Conservation (phyloP, 768 basidiomycete species). For the Psilocybe azurescens region DNA sequence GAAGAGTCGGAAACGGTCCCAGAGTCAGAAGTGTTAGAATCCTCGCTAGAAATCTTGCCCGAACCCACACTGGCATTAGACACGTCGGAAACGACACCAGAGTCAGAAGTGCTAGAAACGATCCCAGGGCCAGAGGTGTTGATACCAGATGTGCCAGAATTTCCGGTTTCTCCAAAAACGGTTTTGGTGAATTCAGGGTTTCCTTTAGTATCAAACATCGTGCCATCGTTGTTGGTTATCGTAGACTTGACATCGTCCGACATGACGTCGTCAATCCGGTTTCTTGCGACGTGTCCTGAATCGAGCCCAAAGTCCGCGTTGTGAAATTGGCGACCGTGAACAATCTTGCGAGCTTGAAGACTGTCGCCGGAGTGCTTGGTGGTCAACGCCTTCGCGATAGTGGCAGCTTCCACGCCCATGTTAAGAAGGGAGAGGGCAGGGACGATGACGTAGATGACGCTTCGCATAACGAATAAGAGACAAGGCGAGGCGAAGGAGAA, state of each 20-base stretch:
- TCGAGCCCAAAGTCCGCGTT: slow-evolving; percentile 27
- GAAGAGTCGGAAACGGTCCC: too few species aligned
- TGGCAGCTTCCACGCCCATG: slow-evolving; percentile 23
- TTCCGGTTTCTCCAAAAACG: too few species aligned
- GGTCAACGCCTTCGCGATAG: slow-evolving; percentile 20
- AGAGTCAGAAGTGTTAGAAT: too few species aligned
- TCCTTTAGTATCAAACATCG: neutral
- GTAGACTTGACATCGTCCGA: too few species aligned
- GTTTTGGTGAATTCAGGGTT: too few species aligned
- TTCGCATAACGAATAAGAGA: slow-evolving; percentile 15
- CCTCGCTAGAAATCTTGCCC: too few species aligned
- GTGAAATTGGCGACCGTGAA: slow-evolving; percentile 23
- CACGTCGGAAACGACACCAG: neutral
- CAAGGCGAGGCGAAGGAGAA: neutral
- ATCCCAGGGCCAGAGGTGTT: neutral
- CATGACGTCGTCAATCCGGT: neutral
- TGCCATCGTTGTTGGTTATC: neutral
- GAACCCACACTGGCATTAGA: too few species aligned
- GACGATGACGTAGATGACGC: slow-evolving; percentile 16
- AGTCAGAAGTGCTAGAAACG: neutral
- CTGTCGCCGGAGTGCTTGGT: slow-evolving; percentile 1
- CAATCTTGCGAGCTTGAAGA: neutral
- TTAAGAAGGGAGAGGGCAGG: slow-evolving; percentile 22
- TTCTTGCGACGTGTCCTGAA: slow-evolving; percentile 6
- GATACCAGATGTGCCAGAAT: too few species aligned